Conservation (phyloP, 768 basidiomycete species). For the Cyclocybe aegerita region DNA sequence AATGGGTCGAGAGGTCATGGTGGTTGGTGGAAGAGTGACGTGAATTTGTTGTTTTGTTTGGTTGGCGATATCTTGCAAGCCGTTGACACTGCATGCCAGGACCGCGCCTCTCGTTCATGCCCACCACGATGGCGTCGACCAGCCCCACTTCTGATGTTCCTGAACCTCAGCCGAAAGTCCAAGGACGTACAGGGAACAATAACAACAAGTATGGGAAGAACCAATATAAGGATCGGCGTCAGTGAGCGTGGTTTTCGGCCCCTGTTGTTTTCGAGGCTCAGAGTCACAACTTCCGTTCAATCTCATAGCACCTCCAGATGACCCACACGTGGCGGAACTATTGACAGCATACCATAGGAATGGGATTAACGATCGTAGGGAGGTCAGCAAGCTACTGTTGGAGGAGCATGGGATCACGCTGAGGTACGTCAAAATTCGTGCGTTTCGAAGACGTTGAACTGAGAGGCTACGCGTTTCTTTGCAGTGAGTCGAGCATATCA, state of each 20-base stretch:
- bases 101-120: too few relatives aligned
- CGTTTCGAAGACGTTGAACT: background rate
- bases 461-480: background rate
- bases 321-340: slow-evolving; percentile 14
- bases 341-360: slow-evolving; percentile 24
- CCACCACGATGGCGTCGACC: background rate
- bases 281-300: background rate
- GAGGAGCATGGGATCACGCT: slow-evolving; percentile 27
- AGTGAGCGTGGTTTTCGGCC: slow-evolving; percentile 9
- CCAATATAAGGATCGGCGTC: slow-evolving; percentile 28
- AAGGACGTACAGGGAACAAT: slow-evolving; percentile 8
- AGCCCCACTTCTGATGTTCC: background rate
- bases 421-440: slow-evolving; percentile 20
- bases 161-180: background rate
- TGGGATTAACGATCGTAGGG: slow-evolving; percentile 23
- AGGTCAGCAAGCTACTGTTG: slow-evolving; percentile 22
- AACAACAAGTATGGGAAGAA: slow-evolving; percentile 26
- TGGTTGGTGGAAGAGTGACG: too few relatives aligned
- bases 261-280: background rate
- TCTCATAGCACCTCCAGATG: slow-evolving; percentile 20
- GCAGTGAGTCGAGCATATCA: slow-evolving; percentile 27
- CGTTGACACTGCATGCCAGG: too few relatives aligned
- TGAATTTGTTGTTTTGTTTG: too few relatives aligned
- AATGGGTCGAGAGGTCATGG: too few relatives aligned
- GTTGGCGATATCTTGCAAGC: too few relatives aligned